phyloP scores from a whole-genome alignment of 2,329 filamentous ascomycete species.

The Tolypocladium sp. region DNA sequence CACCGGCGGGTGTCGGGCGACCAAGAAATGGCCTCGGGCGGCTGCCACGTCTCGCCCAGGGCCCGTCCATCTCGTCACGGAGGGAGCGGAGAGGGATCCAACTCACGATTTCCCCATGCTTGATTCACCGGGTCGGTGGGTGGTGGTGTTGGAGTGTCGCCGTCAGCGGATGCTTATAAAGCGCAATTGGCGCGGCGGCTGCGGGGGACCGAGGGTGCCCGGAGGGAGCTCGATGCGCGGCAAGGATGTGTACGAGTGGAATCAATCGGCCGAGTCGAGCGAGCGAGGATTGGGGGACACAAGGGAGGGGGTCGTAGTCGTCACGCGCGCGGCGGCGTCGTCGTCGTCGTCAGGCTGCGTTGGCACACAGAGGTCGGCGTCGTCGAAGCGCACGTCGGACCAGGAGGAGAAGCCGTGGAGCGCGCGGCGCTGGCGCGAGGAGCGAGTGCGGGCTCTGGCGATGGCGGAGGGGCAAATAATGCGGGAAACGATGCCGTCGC shows the following conservation, averaged over 20 bases:
- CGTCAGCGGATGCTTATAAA: neutral
- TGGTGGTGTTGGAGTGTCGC: neutral
- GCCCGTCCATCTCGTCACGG: neutral
- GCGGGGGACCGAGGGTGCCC: neutral
- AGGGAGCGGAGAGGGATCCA: neutral
- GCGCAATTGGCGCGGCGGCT: slow-evolving; percentile 1
- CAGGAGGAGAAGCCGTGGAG: neutral
- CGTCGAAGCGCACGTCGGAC: neutral
- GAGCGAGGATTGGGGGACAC: neutral
- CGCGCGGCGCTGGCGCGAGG: neutral
- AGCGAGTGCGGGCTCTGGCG: neutral
- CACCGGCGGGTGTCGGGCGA: neutral
- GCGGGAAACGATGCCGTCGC: neutral
- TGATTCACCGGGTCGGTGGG: neutral
- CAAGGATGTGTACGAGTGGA: neutral
- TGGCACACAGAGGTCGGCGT: neutral
- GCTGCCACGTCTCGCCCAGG: neutral
- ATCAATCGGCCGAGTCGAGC: neutral
- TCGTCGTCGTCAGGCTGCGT: neutral
- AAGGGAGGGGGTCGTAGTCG: neutral
- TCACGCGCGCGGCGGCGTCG: neutral
- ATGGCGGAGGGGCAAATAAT: neutral
- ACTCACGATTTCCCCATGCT: slow-evolving; percentile 6
- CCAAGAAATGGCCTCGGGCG: neutral
- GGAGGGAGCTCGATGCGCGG: neutral